Conservation (phyloP, 2,329 filamentous ascomycete species). For the Xenoacremonium recifei region DNA sequence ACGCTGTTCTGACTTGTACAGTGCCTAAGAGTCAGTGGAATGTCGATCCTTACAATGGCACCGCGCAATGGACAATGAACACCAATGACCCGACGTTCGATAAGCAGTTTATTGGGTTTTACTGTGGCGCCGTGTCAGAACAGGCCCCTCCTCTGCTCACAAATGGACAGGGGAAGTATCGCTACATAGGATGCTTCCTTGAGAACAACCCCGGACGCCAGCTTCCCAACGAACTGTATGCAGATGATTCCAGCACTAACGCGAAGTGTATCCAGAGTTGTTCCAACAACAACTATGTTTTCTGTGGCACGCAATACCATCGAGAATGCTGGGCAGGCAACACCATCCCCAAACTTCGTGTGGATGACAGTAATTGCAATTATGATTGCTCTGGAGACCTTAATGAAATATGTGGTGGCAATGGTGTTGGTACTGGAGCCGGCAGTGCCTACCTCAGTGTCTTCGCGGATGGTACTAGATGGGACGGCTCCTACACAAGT, state of each 20-base stretch:
- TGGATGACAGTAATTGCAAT: slow-evolving; percentile 48
- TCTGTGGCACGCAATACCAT: slow-evolving; percentile 50
- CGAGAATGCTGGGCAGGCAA: slow-evolving; percentile 56
- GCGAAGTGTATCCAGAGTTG: slow-evolving; percentile 46
- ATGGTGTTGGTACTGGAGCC: slow-evolving; percentile 33
- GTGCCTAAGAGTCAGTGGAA: slow-evolving; percentile 59
- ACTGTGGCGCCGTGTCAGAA: slow-evolving; percentile 49
- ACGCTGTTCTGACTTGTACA: slow-evolving; percentile 53
- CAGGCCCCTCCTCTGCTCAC: slow-evolving; percentile 49
- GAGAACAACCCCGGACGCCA: slow-evolving; percentile 57
- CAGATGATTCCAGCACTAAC: slow-evolving; percentile 40
- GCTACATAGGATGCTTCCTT: slow-evolving; percentile 54
- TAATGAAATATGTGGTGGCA: slow-evolving; percentile 53
- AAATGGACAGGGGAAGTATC: slow-evolving; percentile 46
- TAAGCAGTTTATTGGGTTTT: slow-evolving; percentile 53
- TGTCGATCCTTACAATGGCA: slow-evolving; percentile 45
- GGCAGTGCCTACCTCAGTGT: slow-evolving; percentile 46
- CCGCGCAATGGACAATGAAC: slow-evolving; percentile 55
- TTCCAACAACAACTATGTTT: slow-evolving; percentile 31
- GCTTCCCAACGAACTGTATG: slow-evolving; percentile 41
- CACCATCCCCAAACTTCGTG: slow-evolving; percentile 41
- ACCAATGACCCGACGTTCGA: slow-evolving; percentile 51
- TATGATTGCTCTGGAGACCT: slow-evolving; percentile 48
- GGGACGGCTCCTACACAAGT: slow-evolving; percentile 4
- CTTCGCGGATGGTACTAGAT: slow-evolving; percentile 38